Conservation (phyloP, 139 green algal species). For the Chlamydomonas sp. region DNA sequence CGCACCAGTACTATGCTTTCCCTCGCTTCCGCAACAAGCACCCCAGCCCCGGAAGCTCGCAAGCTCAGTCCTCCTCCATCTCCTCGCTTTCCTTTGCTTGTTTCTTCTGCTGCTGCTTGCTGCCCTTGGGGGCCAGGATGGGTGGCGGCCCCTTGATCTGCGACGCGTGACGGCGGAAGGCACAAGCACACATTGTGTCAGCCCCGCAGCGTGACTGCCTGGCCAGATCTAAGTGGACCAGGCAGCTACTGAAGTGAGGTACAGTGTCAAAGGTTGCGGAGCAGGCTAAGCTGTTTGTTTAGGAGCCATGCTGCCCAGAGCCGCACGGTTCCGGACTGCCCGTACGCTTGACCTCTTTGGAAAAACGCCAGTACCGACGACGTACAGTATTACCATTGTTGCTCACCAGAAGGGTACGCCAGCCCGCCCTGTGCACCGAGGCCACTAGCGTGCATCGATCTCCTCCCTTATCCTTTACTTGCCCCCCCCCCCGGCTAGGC, state of each 20-base stretch:
- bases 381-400: background rate
- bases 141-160: slow-evolving; percentile 24
- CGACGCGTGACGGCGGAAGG: background rate
- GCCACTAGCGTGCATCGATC: background rate
- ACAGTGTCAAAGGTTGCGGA: too few species aligned
- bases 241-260: too few species aligned
- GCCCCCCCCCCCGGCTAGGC: background rate
- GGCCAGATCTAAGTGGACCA: background rate
- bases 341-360: too few species aligned
- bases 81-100: too few species aligned
- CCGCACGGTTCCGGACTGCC: too few species aligned
- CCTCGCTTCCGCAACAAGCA: too few species aligned
- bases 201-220: background rate
- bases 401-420: too few species aligned
- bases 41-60: too few species aligned
- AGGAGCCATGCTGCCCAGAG: too few species aligned
- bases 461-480: background rate
- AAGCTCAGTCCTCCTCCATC: too few species aligned
- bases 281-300: too few species aligned
- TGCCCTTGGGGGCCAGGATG: slow-evolving; percentile 14
- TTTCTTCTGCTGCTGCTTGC: background rate
- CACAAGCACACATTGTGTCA: background rate
- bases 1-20: too few species aligned
- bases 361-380: background rate
- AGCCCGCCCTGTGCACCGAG: background rate